Evolutionary conservation across 2,329 filamentous ascomycete species (phyloP).

Genomic region (Trichoderma harzianum): DNA sequence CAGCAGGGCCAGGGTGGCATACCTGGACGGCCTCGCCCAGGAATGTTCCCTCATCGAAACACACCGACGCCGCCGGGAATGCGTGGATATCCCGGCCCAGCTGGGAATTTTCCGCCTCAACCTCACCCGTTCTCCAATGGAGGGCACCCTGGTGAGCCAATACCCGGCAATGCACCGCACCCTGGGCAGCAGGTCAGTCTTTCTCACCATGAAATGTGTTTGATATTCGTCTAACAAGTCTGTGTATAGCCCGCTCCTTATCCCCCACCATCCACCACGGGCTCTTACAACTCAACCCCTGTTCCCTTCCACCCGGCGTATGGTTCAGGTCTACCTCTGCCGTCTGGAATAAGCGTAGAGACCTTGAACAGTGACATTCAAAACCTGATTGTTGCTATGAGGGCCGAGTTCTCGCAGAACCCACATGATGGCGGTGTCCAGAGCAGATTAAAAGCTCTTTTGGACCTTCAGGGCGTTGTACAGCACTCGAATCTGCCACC

Average conservation of each 20-base stretch:
- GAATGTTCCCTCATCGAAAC: constrained; percentile 60
- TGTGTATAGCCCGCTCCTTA: constrained; percentile 25
- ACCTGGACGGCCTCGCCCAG: constrained; percentile 47
- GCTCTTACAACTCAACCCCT: constrained; percentile 34
- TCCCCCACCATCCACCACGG: constrained; percentile 39
- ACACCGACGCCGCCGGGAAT: constrained; percentile 69
- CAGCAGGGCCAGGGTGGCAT: constrained; percentile 46
- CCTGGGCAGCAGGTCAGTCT: constrained; percentile 29
- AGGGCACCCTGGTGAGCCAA: constrained; percentile 26
- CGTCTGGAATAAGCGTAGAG: constrained; percentile 60
- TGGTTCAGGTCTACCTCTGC: constrained; percentile 32
- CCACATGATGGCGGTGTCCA: constrained; percentile 73
- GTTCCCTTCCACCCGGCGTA: constrained; percentile 43
- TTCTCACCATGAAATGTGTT: not conserved
- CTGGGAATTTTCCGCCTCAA: constrained; percentile 26
- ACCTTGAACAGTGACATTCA: constrained; percentile 80
- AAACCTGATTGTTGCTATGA: constrained; percentile 69
- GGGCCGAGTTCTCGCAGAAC: constrained; percentile 70
- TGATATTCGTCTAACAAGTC: not conserved
- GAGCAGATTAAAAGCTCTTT: constrained; percentile 76
- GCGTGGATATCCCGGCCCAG: constrained; percentile 26
- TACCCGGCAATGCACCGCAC: constrained; percentile 16
- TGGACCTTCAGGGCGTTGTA: constrained; percentile 74
- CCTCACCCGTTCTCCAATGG: constrained; percentile 32
- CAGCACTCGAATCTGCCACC: constrained; percentile 73